Evolutionary conservation across 2,329 filamentous ascomycete genomes (phyloP), one percentile per base, ranked within the genome.

Genomic region (Diaporthe aspalathi): DNA sequence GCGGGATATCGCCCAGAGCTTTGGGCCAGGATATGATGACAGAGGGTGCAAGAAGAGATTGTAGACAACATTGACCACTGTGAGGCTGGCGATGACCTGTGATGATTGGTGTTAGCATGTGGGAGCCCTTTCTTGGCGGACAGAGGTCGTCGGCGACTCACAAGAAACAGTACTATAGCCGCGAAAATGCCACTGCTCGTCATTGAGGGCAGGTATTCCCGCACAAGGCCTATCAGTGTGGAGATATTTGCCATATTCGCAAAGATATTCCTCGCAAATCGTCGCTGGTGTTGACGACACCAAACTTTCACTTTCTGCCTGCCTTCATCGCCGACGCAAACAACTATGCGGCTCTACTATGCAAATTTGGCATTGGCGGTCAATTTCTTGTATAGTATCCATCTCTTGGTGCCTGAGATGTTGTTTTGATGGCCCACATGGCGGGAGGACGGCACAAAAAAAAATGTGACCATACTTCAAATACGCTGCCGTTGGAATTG

Each of bases 11-110:
- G 56, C 66, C 66, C 67, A 69, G 24, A 66, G 56, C 5, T 56
- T 69, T 5, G 70, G 70, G 53, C 70, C 70, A 0, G 70, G 67
- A 52, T 72, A 72, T 20, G 56, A 54, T 14, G 50, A 53, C 17
- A 75, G 71, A 22, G 72, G 74, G 63, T 76, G 74, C 20, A 88
- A 88, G 79, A 65, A 70, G 24, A 71, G 32, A 35, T 68, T 67
- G n/a, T 71, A 71, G 17, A 68, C 8, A 32, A 52, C 12, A 24
- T 60, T 60, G 5, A 63, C 20, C 57, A 35, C 11, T 27, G 49
- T 17, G 57, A 49, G 27, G 29, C 57, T 40, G 20, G 6, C 6
- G 27, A 49, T 35, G 12, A 63, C 40, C 57, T 63, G 27, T 49
- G 29, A 35, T 24, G 6, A 24, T 9, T 11, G n/a, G 9, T 20